Evolutionary conservation across 441 rosid species (phyloP).

Genomic region (Euphorbia corollata): DNA sequence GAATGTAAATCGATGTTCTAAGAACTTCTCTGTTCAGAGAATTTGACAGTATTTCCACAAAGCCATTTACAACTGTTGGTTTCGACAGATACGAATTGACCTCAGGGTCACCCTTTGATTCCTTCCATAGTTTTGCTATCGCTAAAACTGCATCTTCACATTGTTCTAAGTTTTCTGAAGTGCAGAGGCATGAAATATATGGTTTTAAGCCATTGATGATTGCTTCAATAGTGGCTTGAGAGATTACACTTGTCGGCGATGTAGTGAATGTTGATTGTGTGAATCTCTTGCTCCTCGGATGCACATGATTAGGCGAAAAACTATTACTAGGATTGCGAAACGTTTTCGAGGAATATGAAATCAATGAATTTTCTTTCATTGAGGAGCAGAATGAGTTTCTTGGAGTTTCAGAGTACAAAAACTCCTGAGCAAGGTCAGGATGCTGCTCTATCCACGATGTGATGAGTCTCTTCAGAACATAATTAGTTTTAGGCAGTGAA

Average conservation of each 20-base stretch:
- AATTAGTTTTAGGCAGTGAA: constrained; percentile 54
- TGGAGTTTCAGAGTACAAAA: constrained; percentile 49
- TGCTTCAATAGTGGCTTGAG: constrained; percentile 48
- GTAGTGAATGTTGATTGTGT: constrained; percentile 23
- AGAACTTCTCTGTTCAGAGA: constrained; percentile 49
- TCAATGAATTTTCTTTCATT: constrained; percentile 18
- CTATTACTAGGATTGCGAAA: constrained; percentile 16
- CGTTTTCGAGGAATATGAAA: constrained; percentile 22
- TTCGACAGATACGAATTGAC: constrained; percentile 47
- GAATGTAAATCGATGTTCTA: constrained; percentile 40
- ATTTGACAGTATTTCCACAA: constrained; percentile 49
- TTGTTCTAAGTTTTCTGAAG: constrained; percentile 51
- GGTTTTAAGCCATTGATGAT: constrained; percentile 46
- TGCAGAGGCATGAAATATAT: constrained; percentile 44
- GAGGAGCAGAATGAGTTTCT: constrained; percentile 30
- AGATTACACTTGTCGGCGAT: constrained; percentile 61
- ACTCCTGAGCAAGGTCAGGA: constrained; percentile 62
- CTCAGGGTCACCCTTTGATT: constrained; percentile 44
- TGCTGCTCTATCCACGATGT: constrained; percentile 62
- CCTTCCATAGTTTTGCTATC: constrained; percentile 51
- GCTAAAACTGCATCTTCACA: constrained; percentile 55
- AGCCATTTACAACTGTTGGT: constrained; percentile 46
- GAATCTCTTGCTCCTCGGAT: constrained; percentile 35
- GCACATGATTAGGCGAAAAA: constrained; percentile 23
- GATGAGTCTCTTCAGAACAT: constrained; percentile 54